Evolutionary conservation across 1,284 basidiomycete species (phyloP), one percentile per base, ranked within the genome.

Genomic region (Moesziomyces sp.): DNA sequence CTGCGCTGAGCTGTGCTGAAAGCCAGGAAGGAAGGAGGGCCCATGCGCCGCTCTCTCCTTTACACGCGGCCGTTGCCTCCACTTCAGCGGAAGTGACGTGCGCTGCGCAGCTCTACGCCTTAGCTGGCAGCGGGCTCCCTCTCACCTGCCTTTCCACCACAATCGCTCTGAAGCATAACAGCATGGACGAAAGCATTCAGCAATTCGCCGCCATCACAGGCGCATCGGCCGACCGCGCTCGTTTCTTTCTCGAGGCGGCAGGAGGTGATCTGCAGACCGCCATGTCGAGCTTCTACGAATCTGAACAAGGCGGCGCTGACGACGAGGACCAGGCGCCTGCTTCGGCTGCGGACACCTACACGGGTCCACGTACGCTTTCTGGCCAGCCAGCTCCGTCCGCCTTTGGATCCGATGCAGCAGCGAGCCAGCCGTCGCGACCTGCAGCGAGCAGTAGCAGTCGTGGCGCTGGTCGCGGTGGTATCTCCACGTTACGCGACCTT

Each of bases 401-500:
- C 14, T 70, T 66, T 46, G 72, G 72, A 16, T 18, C 58, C 30
- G 24, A 50, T 5, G 50, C 58, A 5, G 28, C 40, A 7, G 44
- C 74, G 9, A 53, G 40, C 46, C 52, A 47, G 40, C 46, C 57
- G 5, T 49, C 57, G 21, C 61, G 52, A 9, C 43, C 58, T 21
- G 55, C 61, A 40, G 28, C 60, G 10, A 30, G 51, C 45, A 40
- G 60, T 35, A 57, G 44, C 16, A 60, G 51, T 24, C 53, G 60
- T 4, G 62, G 72, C 24, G 57, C 33, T n/a, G 52, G 66, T 3
- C 30, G 55, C 4, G 76, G 76, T 28, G 80, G 85, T 62, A 71
- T 85, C 60, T 68, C 86, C 78, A 78, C 86, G 61, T 78, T 86
- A 48, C 58, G 83, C 45, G 83, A 85, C 58, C 60, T 86, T 13